These are phyloP conservation scores for Leucocoprinus leucothites DNA, from an alignment of 768 basidiomycete species.

Conservation along the genomic window DNA sequence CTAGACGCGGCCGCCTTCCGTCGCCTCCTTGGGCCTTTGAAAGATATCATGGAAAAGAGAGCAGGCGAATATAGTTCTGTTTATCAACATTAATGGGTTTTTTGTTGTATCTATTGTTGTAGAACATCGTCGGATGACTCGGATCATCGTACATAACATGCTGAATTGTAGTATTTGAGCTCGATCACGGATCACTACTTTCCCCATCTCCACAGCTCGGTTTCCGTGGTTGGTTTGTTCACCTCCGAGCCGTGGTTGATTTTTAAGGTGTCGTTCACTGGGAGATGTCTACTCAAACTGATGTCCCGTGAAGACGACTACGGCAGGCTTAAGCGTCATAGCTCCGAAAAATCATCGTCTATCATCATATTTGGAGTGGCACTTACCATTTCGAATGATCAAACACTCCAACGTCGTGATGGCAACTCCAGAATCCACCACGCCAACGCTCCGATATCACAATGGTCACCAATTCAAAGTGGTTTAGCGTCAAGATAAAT, in stretches of 20 bases:
- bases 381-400: neutral
- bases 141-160: neutral
- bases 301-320: too few relatives aligned
- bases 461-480: neutral
- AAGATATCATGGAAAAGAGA: slow-evolving; percentile 90
- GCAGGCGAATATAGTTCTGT: slow-evolving; percentile 74
- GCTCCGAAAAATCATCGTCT: too few relatives aligned
- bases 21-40: slow-evolving; percentile 85
- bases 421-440: slow-evolving; percentile 15
- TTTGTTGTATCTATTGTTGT: slow-evolving; percentile 6
- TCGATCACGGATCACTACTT: slow-evolving; percentile 2
- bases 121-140: neutral
- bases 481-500: too few relatives aligned
- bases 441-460: neutral
- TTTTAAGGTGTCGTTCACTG: too few relatives aligned
- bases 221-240: too few relatives aligned
- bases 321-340: too few relatives aligned
- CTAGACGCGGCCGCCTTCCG: slow-evolving; percentile 93
- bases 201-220: neutral
- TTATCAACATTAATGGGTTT: slow-evolving; percentile 29
- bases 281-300: too few relatives aligned
- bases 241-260: too few relatives aligned
- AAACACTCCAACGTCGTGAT: slow-evolving; percentile 18
- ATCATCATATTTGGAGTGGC: neutral
- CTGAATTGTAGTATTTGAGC: neutral